phyloP scores from a whole-genome alignment of 2,329 filamentous ascomycete species.

The Berkeleyomyces basicola region DNA sequence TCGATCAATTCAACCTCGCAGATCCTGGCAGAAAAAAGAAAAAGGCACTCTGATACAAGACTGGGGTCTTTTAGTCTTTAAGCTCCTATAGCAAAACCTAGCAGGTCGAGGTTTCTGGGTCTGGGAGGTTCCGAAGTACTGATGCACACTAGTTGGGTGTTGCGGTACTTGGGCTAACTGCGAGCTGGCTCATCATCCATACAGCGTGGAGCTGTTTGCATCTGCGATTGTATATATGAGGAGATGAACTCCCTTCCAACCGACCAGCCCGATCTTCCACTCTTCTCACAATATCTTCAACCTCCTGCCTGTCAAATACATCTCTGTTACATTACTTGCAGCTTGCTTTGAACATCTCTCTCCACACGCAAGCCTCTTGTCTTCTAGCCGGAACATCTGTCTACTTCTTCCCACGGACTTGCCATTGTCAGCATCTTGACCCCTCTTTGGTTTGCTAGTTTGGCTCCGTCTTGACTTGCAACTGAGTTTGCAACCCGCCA shows the following conservation, averaged over 20 bases:
- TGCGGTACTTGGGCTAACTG: neutral
- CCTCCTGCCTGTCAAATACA: neutral
- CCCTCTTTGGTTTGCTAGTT: neutral
- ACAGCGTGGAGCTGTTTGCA: neutral
- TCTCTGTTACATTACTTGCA: neutral
- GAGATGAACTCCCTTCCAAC: neutral
- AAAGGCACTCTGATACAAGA: neutral
- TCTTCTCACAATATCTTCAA: neutral
- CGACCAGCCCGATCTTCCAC: neutral
- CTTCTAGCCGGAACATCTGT: no score
- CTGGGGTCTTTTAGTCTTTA: neutral
- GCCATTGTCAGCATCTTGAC: neutral
- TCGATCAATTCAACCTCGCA: neutral
- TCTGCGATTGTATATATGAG: neutral
- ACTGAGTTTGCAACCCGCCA: neutral
- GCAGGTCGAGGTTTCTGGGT: neutral
- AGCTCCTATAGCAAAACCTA: neutral
- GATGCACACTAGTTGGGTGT: neutral
- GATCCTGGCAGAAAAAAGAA: neutral
- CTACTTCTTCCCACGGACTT: neutral
- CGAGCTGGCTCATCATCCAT: neutral
- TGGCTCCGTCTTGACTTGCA: neutral
- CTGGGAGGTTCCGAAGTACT: neutral
- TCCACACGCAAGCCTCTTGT: no score
- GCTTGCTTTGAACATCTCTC: no score